Evolutionary conservation across 345 rosid genomes (phyloP).

Genomic region (Gossypium raimondii): DNA sequence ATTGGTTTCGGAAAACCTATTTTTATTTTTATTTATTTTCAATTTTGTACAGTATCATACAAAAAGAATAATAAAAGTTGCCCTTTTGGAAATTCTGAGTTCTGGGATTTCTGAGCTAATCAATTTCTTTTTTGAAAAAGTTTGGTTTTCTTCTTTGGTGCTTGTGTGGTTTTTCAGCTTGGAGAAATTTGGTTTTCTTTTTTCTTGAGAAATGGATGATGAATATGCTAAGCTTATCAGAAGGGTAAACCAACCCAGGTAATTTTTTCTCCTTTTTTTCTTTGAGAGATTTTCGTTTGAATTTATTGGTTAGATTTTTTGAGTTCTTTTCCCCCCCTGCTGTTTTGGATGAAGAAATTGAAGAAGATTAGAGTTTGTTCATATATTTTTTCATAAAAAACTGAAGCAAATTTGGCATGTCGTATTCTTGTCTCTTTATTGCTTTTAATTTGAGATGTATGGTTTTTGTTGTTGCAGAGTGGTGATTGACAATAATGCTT

Average conservation of each 20-base stretch:
- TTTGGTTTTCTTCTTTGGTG: not conserved
- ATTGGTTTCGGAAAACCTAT: conserved; percentile 29
- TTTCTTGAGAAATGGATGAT: conserved; percentile 49
- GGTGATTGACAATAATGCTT: conserved; percentile 63
- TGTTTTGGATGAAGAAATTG: not conserved
- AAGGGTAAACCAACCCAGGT: conserved; percentile 92
- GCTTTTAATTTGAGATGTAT: not conserved
- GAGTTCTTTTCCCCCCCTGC: not conserved
- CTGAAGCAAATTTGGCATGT: not conserved
- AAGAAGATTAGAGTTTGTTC: not conserved
- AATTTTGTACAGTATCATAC: conserved; percentile 7
- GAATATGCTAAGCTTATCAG: conserved; percentile 82
- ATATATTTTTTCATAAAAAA: not conserved
- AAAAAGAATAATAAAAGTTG: not conserved
- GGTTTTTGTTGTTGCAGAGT: conserved; percentile 48
- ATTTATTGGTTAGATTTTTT: not conserved
- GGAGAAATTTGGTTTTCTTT: not conserved
- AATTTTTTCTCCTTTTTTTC: not conserved
- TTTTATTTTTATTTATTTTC: not conserved
- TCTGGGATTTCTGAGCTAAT: not conserved
- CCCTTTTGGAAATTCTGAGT: not conserved
- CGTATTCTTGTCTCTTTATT: not conserved
- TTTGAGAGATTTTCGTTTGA: not conserved
- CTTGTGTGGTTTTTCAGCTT: not conserved
- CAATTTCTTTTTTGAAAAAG: not conserved